Base-by-base conservation (phyloP, 164 flowering plant genomes). In the Chimonanthus praecox region DNA sequence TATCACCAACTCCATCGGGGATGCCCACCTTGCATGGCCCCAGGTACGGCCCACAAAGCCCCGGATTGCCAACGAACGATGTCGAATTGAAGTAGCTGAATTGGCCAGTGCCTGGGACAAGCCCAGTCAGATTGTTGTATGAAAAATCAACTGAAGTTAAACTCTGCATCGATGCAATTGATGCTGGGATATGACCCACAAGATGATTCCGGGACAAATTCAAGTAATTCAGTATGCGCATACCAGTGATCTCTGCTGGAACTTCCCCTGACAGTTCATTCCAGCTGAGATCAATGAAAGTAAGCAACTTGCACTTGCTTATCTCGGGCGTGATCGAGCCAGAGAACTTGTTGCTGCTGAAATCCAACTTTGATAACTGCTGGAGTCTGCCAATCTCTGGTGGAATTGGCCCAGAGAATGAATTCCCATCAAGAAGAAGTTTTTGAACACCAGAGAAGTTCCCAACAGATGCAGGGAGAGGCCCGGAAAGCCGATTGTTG, bases 21-120 rank as follows among this genome's bases (percentile, higher is more conserved):
- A 77, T 81, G 65, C 92, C 96, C 71, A 71, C 82, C 65, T 87
- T 88, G 76, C 99, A 95, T 47, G 95, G 92, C 3, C 94, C 92
- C 79, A 94, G 74, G 74, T 89, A 92, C 0, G 95, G 94, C 5
- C 99, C 99, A 68, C 99, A 95, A 21, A 95, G 94, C 2, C 80
- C 83, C n/a, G 97, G 90, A 72, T 96, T 96, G 3, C 99, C 99
- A 63, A 88, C 65, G 76, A 96, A 96, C 0, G 97, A 92, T 2
- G 97, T 90, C 73, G 84, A 84, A 70, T 96, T 96, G 85, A 96
- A 94, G 89, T 89, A 94, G 80, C 95, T 91, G 76, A 96, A 96
- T 81, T 96, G 98, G 70, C 99, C 98, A 49, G 92, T 85, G 0
- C 87, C 94, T 2, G 98, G 99, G 64, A 96, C 97, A 78, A 90